Evolutionary conservation across 2,329 filamentous ascomycete genomes (phyloP).

Genomic region (Dactylonectria estremocensis): DNA sequence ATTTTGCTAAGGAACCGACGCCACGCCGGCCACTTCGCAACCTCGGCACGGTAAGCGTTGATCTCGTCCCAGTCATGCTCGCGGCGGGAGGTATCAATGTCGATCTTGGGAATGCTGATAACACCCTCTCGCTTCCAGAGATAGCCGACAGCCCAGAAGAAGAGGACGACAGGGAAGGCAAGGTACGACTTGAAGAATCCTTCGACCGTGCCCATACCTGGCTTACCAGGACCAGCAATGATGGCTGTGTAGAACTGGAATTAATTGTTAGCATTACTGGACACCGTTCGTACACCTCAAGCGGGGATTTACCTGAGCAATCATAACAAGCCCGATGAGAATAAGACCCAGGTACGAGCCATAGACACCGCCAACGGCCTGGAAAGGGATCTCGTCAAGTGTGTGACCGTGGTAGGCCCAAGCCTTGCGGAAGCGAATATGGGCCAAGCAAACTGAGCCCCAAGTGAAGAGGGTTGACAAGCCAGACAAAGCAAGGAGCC

Average conservation of each 20-base stretch:
- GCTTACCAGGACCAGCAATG: conserved; percentile 50
- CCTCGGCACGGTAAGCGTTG: conserved; percentile 66
- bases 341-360: conserved; percentile 76
- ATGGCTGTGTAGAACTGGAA: conserved; percentile 67
- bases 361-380: conserved; percentile 70
- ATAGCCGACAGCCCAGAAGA: conserved; percentile 72
- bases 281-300: not conserved
- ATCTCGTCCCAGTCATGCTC: conserved; percentile 77
- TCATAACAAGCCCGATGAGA: conserved; percentile 69
- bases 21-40: conserved; percentile 69
- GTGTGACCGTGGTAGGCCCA: conserved; percentile 73
- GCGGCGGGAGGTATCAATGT: conserved; percentile 77
- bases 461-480: conserved; percentile 76
- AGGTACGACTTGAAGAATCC: conserved; percentile 71
- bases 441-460: conserved; percentile 73
- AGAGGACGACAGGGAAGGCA: conserved; percentile 67
- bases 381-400: conserved; percentile 78
- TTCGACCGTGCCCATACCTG: conserved; percentile 59
- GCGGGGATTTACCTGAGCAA: conserved; percentile 64
- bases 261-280: conserved; percentile 19
- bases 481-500: conserved; percentile 76
- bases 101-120: conserved; percentile 73
- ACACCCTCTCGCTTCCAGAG: conserved; percentile 77
- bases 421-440: conserved; percentile 76
- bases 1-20: conserved; percentile 56